phyloP scores from a whole-genome alignment of 805 yeast species.

The Spathaspora gorwiae region DNA sequence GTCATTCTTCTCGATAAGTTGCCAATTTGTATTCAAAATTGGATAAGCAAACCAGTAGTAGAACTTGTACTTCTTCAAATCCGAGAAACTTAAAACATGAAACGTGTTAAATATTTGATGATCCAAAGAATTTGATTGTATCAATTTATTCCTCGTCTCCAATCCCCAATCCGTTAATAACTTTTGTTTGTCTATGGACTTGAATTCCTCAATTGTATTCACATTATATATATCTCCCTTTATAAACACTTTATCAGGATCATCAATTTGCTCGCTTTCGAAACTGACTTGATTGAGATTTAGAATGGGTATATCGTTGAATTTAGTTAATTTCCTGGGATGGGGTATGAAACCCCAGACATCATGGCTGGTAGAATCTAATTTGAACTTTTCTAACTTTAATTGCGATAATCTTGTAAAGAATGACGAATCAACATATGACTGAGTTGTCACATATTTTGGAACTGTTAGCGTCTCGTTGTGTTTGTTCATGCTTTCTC shows the following conservation, averaged over 20 bases:
- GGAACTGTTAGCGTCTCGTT: slow-evolving; percentile 2
- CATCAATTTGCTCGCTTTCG: slow-evolving; percentile 7
- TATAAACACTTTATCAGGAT: slow-evolving; percentile 13
- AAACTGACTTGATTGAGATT: slow-evolving; percentile 33
- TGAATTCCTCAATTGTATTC: slow-evolving; percentile 86
- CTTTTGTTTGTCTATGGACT: slow-evolving; percentile 55
- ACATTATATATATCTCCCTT: slow-evolving; percentile 48
- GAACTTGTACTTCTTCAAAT: slow-evolving; percentile 81
- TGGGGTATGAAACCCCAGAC: slow-evolving; percentile 43
- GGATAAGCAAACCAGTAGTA: slow-evolving; percentile 91
- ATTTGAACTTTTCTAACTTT: slow-evolving; percentile 69
- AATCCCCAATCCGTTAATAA: slow-evolving; percentile 44
- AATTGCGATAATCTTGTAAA: slow-evolving; percentile 68
- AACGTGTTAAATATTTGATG: slow-evolving; percentile 32
- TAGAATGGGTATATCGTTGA: slow-evolving; percentile 30
- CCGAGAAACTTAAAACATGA: slow-evolving; percentile 64
- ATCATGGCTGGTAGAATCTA: slow-evolving; percentile 45
- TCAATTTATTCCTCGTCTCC: slow-evolving; percentile 18
- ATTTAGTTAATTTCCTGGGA: slow-evolving; percentile 29
- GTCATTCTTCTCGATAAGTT: slow-evolving; percentile 6
- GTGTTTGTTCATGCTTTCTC: background rate
- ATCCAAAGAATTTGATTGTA: slow-evolving; percentile 24
- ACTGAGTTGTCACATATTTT: slow-evolving; percentile 50
- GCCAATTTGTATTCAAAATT: slow-evolving; percentile 52
- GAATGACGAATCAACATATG: slow-evolving; percentile 84